Evolutionary conservation across 805 yeast genomes (phyloP).

Genomic region (Metschnikowia lunata): DNA sequence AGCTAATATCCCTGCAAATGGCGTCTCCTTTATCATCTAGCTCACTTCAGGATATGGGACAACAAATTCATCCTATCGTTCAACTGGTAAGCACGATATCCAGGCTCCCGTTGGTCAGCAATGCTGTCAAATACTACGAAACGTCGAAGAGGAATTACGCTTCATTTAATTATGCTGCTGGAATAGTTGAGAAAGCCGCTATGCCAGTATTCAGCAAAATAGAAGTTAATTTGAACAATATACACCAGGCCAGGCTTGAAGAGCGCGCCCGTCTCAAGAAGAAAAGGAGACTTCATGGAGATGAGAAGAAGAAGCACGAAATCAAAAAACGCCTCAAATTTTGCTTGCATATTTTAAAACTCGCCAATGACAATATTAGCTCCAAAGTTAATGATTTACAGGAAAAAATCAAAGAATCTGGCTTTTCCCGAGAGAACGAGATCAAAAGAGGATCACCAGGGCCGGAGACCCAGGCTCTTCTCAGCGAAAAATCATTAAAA

Average conservation of each 20-base stretch:
- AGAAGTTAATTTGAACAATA: constrained; percentile 41
- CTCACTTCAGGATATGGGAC: constrained; percentile 12
- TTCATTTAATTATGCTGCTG: constrained; percentile 57
- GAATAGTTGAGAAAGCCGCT: constrained; percentile 53
- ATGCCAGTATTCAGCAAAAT: constrained; percentile 49
- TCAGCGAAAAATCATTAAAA: not conserved
- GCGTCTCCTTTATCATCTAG: constrained; percentile 13
- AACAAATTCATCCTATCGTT: constrained; percentile 36
- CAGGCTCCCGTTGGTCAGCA: constrained; percentile 41
- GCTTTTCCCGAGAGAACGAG: constrained; percentile 5
- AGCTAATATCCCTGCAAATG: constrained; percentile 8
- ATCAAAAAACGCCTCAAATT: constrained; percentile 73
- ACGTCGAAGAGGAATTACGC: constrained; percentile 43
- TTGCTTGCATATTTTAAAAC: constrained; percentile 70
- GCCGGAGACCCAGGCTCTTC: not conserved
- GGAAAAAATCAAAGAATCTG: constrained; percentile 43
- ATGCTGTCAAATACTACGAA: constrained; percentile 47
- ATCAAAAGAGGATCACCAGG: not conserved
- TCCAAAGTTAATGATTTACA: constrained; percentile 63
- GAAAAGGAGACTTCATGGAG: constrained; percentile 8
- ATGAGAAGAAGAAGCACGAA: constrained; percentile 40
- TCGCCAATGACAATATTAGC: constrained; percentile 76
- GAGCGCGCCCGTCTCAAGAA: constrained; percentile 15
- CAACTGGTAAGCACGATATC: constrained; percentile 35
- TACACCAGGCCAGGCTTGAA: constrained; percentile 29